Evolutionary conservation across 768 basidiomycete species (phyloP), one percentile per base, ranked within the genome.

Genomic region (Boletus eberwhitei): DNA sequence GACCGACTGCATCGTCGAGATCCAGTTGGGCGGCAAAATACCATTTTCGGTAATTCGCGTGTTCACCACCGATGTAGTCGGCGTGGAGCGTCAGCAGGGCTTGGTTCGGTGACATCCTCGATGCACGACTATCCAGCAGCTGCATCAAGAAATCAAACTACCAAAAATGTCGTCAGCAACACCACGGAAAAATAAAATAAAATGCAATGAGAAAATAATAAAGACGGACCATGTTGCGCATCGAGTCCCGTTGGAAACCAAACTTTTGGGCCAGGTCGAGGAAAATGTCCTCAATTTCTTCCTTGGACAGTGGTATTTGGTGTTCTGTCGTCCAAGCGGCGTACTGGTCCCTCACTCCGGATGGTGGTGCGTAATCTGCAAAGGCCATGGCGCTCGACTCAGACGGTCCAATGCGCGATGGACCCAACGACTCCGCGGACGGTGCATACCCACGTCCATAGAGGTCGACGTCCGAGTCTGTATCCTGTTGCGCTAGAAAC

Each of bases 1-100:
- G 84, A 29, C 96, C 97, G 50, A 98, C 87, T 45, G 94, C 96
- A 62, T 99, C 97, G 71, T 99, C 97, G 40, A 98, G 87, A 71
- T 98, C 96, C 55, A 99, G 85, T 71, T 99, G 97, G 19, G 96
- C 94, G 29, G 96, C 97, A 71, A 98, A 99, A 76, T 99, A 99
- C 97, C 97, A 98, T 75, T 98, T 98, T 57, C 97, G 90, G 75
- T 98, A 98, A 77, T 98, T 98, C 47, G 97, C 93, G 65, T 98
- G 88, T 71, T 96, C 90, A 4, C 97, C 97, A 21, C 97, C 97
- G 63, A 99, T 98, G 73, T 98, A 99, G 71, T 98, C 97, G 54
- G 96, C 97, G 64, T 99, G 97, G 2, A 99, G 81, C 0, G 95
- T 98, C 51, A 97, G 78, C 22, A 98, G 77, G 1, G 97, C 97